A percentile compares a stretch with the other conserved stretches of the same genome.
Conservation (phyloP, 179 eudicot species). For the Pouteria campechiana region DNA sequence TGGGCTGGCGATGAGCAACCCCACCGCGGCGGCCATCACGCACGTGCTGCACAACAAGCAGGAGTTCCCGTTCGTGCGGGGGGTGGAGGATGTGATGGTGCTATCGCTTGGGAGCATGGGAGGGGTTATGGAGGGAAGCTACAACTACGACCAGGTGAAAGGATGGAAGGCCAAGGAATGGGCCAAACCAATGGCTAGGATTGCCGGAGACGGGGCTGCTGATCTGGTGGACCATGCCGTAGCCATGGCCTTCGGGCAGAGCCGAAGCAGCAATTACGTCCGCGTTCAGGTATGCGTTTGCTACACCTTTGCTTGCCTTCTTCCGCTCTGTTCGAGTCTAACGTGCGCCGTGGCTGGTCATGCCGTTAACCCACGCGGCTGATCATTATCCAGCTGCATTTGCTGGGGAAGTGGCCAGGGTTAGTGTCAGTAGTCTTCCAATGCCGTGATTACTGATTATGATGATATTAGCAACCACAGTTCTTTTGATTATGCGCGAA, state of each 20-base stretch:
- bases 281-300: constrained; percentile 61
- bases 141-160: constrained; percentile 47
- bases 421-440: no score
- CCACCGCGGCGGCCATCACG: constrained; percentile 85
- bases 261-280: constrained; percentile 60
- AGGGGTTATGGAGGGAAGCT: constrained; percentile 57
- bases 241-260: constrained; percentile 76
- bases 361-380: no score
- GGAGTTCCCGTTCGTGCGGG: constrained; percentile 88
- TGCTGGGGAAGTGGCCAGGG: no score
- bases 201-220: constrained; percentile 61
- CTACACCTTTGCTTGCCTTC: neutral
- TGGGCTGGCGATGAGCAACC: constrained; percentile 71
- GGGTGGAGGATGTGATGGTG: constrained; percentile 82
- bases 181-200: constrained; percentile 72
- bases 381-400: no score
- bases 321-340: neutral
- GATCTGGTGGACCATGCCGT: constrained; percentile 88
- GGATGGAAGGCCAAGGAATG: constrained; percentile 71
- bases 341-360: neutral
- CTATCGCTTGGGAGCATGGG: constrained; percentile 85
- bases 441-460: no score
- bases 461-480: no score
- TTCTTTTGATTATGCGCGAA: no score
- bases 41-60: constrained; percentile 91